Evolutionary conservation across 495 filamentous ascomycete species (phyloP).

Genomic region (Pyrenopolyporus hunteri): DNA sequence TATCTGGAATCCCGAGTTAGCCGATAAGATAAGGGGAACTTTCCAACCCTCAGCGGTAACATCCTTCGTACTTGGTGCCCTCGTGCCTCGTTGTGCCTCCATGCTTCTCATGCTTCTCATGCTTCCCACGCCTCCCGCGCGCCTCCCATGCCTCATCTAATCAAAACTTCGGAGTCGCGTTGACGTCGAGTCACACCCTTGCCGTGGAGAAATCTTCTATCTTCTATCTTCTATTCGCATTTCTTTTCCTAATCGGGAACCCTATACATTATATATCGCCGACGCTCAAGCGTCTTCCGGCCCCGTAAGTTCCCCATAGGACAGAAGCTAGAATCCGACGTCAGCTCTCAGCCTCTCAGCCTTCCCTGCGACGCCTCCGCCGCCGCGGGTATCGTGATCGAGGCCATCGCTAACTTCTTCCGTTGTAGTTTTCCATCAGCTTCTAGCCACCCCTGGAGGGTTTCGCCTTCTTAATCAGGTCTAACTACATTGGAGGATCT

Average conservation of each 20-base stretch:
- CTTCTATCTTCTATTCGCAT: neutral
- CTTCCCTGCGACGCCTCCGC: neutral
- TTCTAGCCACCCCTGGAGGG: neutral
- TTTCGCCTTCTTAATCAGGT: neutral
- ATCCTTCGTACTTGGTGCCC: conserved; percentile 9
- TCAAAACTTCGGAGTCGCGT: conserved; percentile 26
- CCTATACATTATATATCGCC: conserved; percentile 2
- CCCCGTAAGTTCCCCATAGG: conserved; percentile 4
- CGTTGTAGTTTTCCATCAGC: conserved; percentile 1
- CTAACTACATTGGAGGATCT: neutral
- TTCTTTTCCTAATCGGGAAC: neutral
- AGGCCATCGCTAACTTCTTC: conserved; percentile 14
- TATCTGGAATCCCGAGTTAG: conserved; percentile 16
- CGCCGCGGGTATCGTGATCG: neutral
- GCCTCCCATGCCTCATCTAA: too few relatives aligned
- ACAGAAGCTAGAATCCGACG: neutral
- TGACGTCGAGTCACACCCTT: conserved; percentile 10
- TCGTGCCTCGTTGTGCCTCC: too few relatives aligned
- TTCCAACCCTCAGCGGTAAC: conserved; percentile 13
- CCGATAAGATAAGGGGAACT: conserved; percentile 33
- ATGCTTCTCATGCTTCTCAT: too few relatives aligned
- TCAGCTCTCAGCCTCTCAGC: conserved; percentile 8
- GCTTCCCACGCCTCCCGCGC: too few relatives aligned
- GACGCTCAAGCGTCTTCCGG: neutral
- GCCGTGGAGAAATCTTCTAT: neutral